A percentile compares a stretch with the other conserved stretches of the same genome.
phyloP scores from a whole-genome alignment of 306 rosid species.

The Acacia melanoxylon region DNA sequence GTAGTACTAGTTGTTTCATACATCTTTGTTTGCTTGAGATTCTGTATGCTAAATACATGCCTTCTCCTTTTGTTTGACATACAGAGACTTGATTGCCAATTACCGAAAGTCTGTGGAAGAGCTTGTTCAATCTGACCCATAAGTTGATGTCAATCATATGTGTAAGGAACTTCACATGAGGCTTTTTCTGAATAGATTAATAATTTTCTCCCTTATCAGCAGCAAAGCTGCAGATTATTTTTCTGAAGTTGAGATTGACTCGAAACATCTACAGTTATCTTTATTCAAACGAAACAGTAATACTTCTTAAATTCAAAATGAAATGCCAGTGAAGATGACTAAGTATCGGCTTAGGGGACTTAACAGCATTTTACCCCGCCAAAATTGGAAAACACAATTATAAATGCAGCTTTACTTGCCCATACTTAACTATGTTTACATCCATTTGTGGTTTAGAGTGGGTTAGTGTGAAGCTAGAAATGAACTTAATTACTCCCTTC shows the following conservation, averaged over 20 bases:
- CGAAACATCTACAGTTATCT: not conserved
- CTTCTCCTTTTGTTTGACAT: not conserved
- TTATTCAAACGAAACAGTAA: not conserved
- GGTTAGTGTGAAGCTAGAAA: not conserved
- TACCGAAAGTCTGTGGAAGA: constrained; percentile 71
- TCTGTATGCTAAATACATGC: constrained; percentile 20
- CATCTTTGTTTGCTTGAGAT: constrained; percentile 12
- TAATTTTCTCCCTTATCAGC: constrained; percentile 9
- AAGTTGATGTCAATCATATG: constrained; percentile 8
- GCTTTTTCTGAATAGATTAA: constrained; percentile 3
- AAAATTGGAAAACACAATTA: not conserved
- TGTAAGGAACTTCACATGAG: constrained; percentile 27
- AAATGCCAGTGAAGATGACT: not conserved
- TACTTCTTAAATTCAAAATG: not conserved
- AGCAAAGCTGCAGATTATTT: not conserved
- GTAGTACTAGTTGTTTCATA: constrained; percentile 6
- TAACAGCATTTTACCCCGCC: not conserved
- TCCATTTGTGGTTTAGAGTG: not conserved
- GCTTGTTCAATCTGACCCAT: constrained; percentile 68
- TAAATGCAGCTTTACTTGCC: constrained; percentile 3
- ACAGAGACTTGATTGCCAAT: constrained; percentile 73
- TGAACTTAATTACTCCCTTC: not conserved
- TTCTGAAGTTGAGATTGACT: constrained; percentile 3
- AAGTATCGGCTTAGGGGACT: not conserved
- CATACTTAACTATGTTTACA: constrained; percentile 2